Percentiles rank a stretch among this genome's conserved stretches.
Evolutionary conservation across 225 moss, liverwort and hornwort genomes (phyloP).

Genomic region (Asterella californica): DNA sequence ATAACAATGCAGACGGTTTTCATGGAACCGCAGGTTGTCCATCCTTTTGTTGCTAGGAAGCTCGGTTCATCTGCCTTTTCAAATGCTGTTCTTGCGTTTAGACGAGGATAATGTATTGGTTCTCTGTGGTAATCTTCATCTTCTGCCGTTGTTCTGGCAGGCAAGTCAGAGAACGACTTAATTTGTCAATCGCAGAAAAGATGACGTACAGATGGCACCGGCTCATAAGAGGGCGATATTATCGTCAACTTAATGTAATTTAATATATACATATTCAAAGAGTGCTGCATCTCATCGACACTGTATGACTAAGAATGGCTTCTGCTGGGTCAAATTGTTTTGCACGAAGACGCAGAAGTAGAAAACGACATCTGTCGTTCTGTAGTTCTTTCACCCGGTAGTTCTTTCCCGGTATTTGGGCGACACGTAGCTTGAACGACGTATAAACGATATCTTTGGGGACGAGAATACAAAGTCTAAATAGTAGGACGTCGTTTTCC

Average conservation of each 20-base stretch:
- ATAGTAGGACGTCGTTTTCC: too few relatives aligned
- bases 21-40: too few relatives aligned
- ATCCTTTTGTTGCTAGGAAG: background rate
- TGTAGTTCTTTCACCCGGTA: too few relatives aligned
- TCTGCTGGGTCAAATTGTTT: too few relatives aligned
- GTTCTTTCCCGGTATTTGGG: too few relatives aligned
- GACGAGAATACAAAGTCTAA: too few relatives aligned
- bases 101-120: background rate
- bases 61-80: too few relatives aligned
- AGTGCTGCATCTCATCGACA: background rate
- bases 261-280: constrained; percentile 19
- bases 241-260: constrained; percentile 65
- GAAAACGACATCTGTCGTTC: too few relatives aligned
- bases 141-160: constrained; percentile 39
- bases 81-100: background rate
- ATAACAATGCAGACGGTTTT: background rate
- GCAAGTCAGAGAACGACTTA: constrained; percentile 58
- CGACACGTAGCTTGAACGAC: too few relatives aligned
- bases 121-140: background rate
- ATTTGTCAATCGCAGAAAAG: constrained; percentile 37
- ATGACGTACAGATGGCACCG: constrained; percentile 69
- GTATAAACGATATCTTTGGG: too few relatives aligned
- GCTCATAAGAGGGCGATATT: constrained; percentile 68
- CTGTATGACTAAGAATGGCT: background rate
- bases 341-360: too few relatives aligned